Percentiles rank a stretch among this genome's conserved stretches.
These are phyloP conservation scores for Conoideocrella luteorostrata DNA, from an alignment of 2,329 filamentous ascomycete species.

Conservation along the genomic window DNA sequence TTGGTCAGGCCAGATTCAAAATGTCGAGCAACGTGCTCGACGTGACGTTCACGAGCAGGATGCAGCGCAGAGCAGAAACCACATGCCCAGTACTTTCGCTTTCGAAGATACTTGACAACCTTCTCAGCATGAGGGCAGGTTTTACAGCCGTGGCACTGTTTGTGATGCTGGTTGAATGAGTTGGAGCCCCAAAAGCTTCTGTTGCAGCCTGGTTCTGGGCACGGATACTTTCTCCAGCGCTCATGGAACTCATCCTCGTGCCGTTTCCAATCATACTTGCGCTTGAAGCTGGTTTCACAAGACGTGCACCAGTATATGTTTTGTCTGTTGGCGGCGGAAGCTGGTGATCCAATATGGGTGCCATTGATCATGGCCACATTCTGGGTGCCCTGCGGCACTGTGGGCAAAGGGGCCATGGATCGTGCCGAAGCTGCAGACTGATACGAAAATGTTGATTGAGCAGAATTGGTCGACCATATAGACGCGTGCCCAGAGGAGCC, in stretches of 20 bases:
- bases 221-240: constrained; percentile 61
- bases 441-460: constrained; percentile 34
- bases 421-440: constrained; percentile 28
- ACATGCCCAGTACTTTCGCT: constrained; percentile 62
- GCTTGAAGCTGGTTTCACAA: constrained; percentile 59
- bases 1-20: constrained; percentile 59
- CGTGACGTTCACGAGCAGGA: constrained; percentile 58
- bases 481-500: constrained; percentile 43
- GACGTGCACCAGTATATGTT: constrained; percentile 53
- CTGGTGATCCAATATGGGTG: constrained; percentile 21
- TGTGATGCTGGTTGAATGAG: constrained; percentile 63
- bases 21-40: constrained; percentile 62
- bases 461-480: constrained; percentile 37
- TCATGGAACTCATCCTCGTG: constrained; percentile 66
- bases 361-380: constrained; percentile 27
- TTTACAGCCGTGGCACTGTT: constrained; percentile 57
- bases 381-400: constrained; percentile 24
- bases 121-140: constrained; percentile 60
- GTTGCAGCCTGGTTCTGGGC: constrained; percentile 56
- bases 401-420: constrained; percentile 30
- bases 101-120: constrained; percentile 55
- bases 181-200: constrained; percentile 63
- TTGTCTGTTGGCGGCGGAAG: constrained; percentile 26
- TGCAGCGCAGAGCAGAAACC: constrained; percentile 61
- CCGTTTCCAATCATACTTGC: constrained; percentile 63